phyloP scores from a whole-genome alignment of 352 stramenopile genomes.

The Phytophthora meadii region DNA sequence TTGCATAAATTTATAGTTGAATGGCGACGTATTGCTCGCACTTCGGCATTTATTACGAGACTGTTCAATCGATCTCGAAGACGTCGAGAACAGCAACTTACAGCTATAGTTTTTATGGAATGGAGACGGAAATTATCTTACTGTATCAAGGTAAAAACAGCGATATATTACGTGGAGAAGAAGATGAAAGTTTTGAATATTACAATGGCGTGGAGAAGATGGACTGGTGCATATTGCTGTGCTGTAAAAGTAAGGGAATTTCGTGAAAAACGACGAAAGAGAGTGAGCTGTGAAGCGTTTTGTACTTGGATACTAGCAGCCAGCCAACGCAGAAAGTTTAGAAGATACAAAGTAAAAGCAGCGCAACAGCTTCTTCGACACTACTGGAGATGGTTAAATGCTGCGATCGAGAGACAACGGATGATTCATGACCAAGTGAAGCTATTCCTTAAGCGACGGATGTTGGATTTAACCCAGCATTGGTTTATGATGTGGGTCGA shows the following conservation, averaged over 20 bases:
- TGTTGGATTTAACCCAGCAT: not conserved
- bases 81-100: conserved; percentile 15
- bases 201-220: conserved; percentile 9
- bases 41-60: conserved; percentile 10
- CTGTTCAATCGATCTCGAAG: conserved; percentile 17
- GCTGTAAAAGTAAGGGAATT: conserved; percentile 9
- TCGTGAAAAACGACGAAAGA: not conserved
- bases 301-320: conserved; percentile 18
- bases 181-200: not conserved
- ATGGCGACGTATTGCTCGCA: conserved; percentile 17
- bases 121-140: conserved; percentile 18
- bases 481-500: conserved; percentile 25
- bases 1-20: conserved; percentile 7
- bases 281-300: conserved; percentile 18
- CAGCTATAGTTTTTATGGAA: conserved; percentile 2
- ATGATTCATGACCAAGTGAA: conserved; percentile 12
- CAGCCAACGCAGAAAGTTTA: conserved; percentile 6
- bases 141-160: not conserved
- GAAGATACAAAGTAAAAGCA: conserved; percentile 19
- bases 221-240: conserved; percentile 13
- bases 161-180: conserved; percentile 6
- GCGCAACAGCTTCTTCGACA: conserved; percentile 15
- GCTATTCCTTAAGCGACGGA: conserved; percentile 3
- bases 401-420: conserved; percentile 17
- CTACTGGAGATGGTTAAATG: conserved; percentile 24